Percentiles rank a stretch among this genome's conserved stretches.
Conservation (phyloP, 208 protist species). For the Naegleria lovaniensis region DNA sequence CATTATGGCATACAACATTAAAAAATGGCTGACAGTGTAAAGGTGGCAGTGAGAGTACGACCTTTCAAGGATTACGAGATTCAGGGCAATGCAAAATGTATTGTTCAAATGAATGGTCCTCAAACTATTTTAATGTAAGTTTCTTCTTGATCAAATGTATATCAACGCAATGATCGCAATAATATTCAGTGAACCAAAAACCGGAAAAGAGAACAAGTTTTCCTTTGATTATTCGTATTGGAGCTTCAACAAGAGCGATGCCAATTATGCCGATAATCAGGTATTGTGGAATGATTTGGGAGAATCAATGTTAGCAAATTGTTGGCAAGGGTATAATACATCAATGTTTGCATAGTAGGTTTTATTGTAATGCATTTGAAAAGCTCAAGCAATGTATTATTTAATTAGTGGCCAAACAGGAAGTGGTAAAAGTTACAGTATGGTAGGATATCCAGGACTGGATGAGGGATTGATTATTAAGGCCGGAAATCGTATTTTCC, state of each 20-base stretch:
- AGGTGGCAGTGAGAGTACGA: conserved; percentile 42
- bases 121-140: not conserved
- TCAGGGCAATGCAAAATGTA: conserved; percentile 20
- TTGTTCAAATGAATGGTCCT: conserved; percentile 26
- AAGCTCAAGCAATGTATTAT: not conserved
- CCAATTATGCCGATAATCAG: conserved; percentile 45
- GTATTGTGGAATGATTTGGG: conserved; percentile 53
- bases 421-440: conserved; percentile 33
- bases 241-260: conserved; percentile 39
- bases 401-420: not conserved
- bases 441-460: conserved; percentile 24
- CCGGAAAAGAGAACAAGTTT: not conserved
- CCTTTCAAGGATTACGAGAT: conserved; percentile 43
- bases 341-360: conserved; percentile 45
- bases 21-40: conserved; percentile 32
- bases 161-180: not conserved
- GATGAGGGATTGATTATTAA: conserved; percentile 15
- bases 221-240: conserved; percentile 45
- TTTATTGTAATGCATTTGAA: not conserved
- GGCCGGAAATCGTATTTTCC: not conserved
- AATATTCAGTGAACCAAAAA: too few relatives aligned
- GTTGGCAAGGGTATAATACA: conserved; percentile 40
- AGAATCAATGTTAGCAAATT: conserved; percentile 49
- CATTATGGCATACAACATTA: too few relatives aligned
- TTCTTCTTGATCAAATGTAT: not conserved